Percentiles rank a stretch among this genome's conserved stretches.
Conservation (phyloP, 495 filamentous ascomycete species). For the Emericellopsis terricola region DNA sequence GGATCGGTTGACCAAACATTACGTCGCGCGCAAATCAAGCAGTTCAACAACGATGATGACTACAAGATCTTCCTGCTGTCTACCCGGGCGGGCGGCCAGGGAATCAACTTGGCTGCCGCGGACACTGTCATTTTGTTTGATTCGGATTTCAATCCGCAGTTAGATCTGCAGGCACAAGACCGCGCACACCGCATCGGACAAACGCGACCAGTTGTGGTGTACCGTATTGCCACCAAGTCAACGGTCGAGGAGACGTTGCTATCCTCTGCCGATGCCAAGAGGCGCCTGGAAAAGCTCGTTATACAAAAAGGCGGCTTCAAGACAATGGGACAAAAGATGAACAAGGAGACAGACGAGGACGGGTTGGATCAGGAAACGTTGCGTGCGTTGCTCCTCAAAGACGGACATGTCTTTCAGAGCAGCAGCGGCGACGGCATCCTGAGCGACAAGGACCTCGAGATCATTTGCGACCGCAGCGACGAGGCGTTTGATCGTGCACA, state of each 20-base stretch:
- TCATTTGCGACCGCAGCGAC: slow-evolving; percentile 61
- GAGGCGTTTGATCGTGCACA: slow-evolving; percentile 73
- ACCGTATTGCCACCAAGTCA: slow-evolving; percentile 79
- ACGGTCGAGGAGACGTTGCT: slow-evolving; percentile 85
- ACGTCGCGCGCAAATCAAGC: slow-evolving; percentile 63
- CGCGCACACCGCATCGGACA: slow-evolving; percentile 91
- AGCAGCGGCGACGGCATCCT: slow-evolving; percentile 43
- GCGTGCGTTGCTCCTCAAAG: slow-evolving; percentile 38
- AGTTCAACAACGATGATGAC: slow-evolving; percentile 58
- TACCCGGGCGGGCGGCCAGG: slow-evolving; percentile 84
- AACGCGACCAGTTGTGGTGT: slow-evolving; percentile 81
- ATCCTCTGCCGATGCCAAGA: slow-evolving; percentile 77
- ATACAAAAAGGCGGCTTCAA: slow-evolving; percentile 78
- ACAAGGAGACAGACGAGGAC: slow-evolving; percentile 20
- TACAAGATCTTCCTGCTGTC: slow-evolving; percentile 72
- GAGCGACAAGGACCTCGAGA: slow-evolving; percentile 56
- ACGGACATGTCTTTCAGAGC: slow-evolving; percentile 44
- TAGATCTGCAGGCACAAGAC: slow-evolving; percentile 91
- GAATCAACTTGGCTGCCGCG: slow-evolving; percentile 92
- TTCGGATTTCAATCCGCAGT: slow-evolving; percentile 95
- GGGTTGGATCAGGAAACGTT: slow-evolving; percentile 39
- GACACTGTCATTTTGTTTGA: slow-evolving; percentile 96
- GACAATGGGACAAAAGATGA: slow-evolving; percentile 39
- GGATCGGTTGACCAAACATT: slow-evolving; percentile 69
- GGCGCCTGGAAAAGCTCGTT: slow-evolving; percentile 84